Conservation (phyloP, 2,329 filamentous ascomycete genomes). For the Xylariales sp. region DNA sequence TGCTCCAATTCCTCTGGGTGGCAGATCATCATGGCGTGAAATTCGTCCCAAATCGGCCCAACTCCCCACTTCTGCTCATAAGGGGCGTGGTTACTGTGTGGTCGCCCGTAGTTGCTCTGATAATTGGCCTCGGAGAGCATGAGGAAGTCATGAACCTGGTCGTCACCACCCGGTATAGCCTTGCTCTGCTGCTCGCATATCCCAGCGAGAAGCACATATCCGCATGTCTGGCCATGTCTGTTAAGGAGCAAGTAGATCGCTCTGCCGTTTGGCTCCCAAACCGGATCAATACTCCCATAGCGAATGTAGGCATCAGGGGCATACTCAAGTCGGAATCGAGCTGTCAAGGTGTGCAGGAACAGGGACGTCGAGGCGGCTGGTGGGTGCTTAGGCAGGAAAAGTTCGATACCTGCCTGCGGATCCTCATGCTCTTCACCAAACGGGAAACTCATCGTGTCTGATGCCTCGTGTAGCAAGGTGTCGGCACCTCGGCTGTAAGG, state of each 20-base stretch:
- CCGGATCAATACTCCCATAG: neutral
- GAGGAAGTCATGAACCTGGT: neutral
- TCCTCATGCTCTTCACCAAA: no score
- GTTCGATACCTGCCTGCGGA: no score
- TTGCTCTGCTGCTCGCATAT: no score
- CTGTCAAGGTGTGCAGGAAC: no score
- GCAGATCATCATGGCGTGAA: neutral
- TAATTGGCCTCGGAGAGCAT: neutral
- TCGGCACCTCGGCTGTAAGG: no score
- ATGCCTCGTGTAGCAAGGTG: no score
- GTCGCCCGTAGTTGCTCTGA: neutral
- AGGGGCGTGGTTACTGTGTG: neutral
- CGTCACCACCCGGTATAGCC: no score
- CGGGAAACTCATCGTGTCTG: no score
- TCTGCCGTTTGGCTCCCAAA: neutral
- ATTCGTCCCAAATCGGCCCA: neutral
- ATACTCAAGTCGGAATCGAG: no score
- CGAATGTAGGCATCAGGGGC: neutral
- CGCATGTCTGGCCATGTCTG: neutral
- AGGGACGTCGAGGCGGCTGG: no score
- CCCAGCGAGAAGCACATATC: neutral
- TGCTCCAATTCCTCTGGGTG: neutral
- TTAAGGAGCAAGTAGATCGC: neutral
- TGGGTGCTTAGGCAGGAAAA: no score
- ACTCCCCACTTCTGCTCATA: neutral